Evolutionary conservation across 306 rosid species (phyloP), one percentile per base, ranked within the genome.

Genomic region (Ormosia emarginata): DNA sequence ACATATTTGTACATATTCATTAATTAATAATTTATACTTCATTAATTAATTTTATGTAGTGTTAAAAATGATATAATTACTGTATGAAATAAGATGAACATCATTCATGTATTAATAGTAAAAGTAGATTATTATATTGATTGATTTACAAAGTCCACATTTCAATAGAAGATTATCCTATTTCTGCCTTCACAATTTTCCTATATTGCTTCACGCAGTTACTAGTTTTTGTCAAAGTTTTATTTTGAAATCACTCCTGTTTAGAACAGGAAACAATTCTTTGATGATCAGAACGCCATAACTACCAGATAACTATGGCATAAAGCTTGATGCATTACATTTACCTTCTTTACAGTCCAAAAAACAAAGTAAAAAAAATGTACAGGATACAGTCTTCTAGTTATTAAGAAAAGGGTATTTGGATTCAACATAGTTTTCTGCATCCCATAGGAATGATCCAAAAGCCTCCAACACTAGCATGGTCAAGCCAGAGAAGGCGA

Each of bases 401-500:
- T 86, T 82, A 40, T 84, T 81, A 47, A 95, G 69, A 85, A 95
- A 93, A 73, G 88, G 85, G 87, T 88, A 93, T 81, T 90, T 95
- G 59, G 93, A 87, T 84, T 95, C 96, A 62, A 91, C 90, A 43
- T 95, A 88, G 87, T 88, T 92, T 85, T 95, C 98, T 30, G 90
- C 92, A 83, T 82, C 96, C 97, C 94, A 95, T 3, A 95, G 84
- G 74, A 92, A 95, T 33, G 99, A 93, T 85, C 97, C 97, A 63
- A 93, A 93, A 4, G 94, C 98, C 87, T 95, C 98, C 88, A 91
- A 65, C 65, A 93, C 91, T 13, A 95, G 90, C 96, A 92, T 93
- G 24, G 97, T 88, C 87, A 95, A 71, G 41, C 97, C 97, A 0
- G 90, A 79, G 85, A 90, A 90, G 24, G 93, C 80, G 41, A 93